Base-by-base conservation (phyloP, 805 yeast species). In the Cyberlindnera americana region DNA sequence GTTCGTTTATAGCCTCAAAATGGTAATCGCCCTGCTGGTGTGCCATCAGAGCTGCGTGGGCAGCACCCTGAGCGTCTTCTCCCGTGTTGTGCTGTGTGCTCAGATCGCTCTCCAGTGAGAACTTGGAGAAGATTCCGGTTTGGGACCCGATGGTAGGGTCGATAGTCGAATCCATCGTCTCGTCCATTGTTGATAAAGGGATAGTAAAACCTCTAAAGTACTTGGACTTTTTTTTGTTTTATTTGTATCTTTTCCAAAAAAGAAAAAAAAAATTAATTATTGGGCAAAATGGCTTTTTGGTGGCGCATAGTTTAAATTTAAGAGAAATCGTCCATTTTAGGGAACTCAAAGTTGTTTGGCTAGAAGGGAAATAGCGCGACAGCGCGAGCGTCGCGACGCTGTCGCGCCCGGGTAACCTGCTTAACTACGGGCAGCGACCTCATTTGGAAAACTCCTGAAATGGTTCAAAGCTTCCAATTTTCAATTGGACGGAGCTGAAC, bases 121-220 rank as follows among this genome's bases (percentile, higher is more conserved):
- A 50, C 38, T 53, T 53, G 24, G 53, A 38, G 46, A 54, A 50
- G 32, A 47, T 36, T 6, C 44, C 48, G 3, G 43, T 11, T 22
- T 52, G 56, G 5, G 55, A 25, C 19, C 39, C 54, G 13, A 53
- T 52, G 7, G 46, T 41, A 1, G 59, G 57, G 37, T 53, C 58
- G n/a, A 55, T 52, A 25, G 39, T 44, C 14, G 48, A 31, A 29
- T 52, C 58, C 49, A 53, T 47, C 6, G 30, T 19, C 16, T 12
- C 29, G 26, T 24, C 17, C 22, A 9, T 17, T 17, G 8, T 21
- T 21, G 6, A 21, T 21, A 21, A 21, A 21, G n/a, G n/a, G n/a
- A n/a, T n/a, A n/a, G n/a, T n/a, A n/a, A n/a, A n/a, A n/a, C n/a
- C n/a, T n/a, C n/a, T n/a, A n/a, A n/a, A n/a, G n/a, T n/a, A n/a